These are phyloP conservation scores for Xylaria flabelliformis DNA, from an alignment of 495 filamentous ascomycete species.

Conservation along the genomic window DNA sequence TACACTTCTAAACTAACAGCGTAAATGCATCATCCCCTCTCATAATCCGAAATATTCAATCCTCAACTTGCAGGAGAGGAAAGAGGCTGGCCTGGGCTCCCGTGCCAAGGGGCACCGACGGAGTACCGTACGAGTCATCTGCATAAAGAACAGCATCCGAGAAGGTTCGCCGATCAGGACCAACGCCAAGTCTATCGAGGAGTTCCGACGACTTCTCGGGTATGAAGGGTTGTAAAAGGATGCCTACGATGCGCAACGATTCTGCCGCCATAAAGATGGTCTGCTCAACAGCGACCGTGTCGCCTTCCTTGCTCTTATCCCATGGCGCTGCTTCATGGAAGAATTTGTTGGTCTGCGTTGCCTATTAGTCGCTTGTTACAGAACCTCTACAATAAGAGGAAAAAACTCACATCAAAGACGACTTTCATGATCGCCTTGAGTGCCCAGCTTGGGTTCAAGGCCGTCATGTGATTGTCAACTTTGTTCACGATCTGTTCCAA, in stretches of 20 bases:
- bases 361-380: conserved; percentile 29
- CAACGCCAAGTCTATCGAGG: conserved; percentile 79
- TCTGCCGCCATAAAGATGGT: conserved; percentile 76
- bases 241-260: conserved; percentile 78
- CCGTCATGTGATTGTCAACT: conserved; percentile 67
- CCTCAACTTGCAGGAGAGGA: conserved; percentile 44
- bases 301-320: conserved; percentile 32
- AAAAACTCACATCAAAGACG: conserved; percentile 57
- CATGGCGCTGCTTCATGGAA: conserved; percentile 56
- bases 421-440: conserved; percentile 70
- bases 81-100: conserved; percentile 52
- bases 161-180: conserved; percentile 62
- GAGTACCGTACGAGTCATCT: conserved; percentile 73
- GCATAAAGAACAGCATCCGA: conserved; percentile 59
- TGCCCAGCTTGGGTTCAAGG: conserved; percentile 67
- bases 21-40: not conserved
- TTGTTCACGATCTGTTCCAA: conserved; percentile 22
- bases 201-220: conserved; percentile 77
- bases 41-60: conserved; percentile 27
- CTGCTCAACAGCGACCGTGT: conserved; percentile 34
- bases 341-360: conserved; percentile 72
- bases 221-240: conserved; percentile 90
- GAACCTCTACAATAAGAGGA: not conserved
- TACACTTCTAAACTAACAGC: not conserved
- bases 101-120: conserved; percentile 48